Evolutionary conservation across 2,329 filamentous ascomycete species (phyloP).

Genomic region (Graphiopsis chlorocephala): DNA sequence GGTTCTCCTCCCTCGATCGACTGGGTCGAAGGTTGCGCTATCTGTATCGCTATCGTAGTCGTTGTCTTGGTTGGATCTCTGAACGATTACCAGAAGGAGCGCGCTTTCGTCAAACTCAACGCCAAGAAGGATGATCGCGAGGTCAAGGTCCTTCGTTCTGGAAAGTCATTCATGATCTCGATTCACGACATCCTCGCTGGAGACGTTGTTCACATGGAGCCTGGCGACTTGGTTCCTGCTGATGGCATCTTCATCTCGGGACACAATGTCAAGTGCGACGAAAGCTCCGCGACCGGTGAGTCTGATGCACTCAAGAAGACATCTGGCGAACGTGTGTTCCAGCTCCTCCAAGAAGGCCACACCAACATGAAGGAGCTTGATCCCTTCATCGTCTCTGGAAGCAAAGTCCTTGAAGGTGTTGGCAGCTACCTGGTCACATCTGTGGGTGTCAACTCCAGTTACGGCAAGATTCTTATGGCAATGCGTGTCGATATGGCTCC

Average conservation of each 20-base stretch:
- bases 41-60: slow-evolving; percentile 73
- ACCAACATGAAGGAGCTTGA: slow-evolving; percentile 63
- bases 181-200: slow-evolving; percentile 71
- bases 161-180: slow-evolving; percentile 65
- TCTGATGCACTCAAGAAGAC: slow-evolving; percentile 70
- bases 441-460: slow-evolving; percentile 69
- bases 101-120: slow-evolving; percentile 76
- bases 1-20: slow-evolving; percentile 63
- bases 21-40: slow-evolving; percentile 80
- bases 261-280: slow-evolving; percentile 67
- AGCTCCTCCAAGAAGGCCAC: slow-evolving; percentile 60
- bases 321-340: slow-evolving; percentile 63
- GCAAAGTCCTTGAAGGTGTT: slow-evolving; percentile 72
- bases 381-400: slow-evolving; percentile 84
- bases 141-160: slow-evolving; percentile 73
- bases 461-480: slow-evolving; percentile 76
- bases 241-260: slow-evolving; percentile 70
- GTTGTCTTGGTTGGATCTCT: slow-evolving; percentile 72
- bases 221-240: slow-evolving; percentile 69
- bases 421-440: slow-evolving; percentile 74
- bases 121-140: slow-evolving; percentile 73
- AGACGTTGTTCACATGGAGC: slow-evolving; percentile 70
- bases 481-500: slow-evolving; percentile 75
- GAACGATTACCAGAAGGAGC: slow-evolving; percentile 80
- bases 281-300: slow-evolving; percentile 74